Conservation (phyloP, 192 early-diverging fungal genomes). For the Fimicolochytrium jonesii region DNA sequence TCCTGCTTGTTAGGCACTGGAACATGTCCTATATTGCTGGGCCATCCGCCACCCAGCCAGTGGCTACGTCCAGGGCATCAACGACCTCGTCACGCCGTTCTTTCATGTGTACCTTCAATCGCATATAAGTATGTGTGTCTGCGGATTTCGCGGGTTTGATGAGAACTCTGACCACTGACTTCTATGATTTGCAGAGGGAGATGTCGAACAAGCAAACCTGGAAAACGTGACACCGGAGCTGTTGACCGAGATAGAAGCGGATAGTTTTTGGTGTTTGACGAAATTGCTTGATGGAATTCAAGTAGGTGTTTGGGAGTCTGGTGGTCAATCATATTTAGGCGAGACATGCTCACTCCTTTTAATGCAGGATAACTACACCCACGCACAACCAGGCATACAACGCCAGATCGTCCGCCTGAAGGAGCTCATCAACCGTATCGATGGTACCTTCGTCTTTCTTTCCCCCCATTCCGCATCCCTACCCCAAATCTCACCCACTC, state of each 20-base stretch:
- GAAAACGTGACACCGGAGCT: slow-evolving; percentile 40
- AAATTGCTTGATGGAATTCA: slow-evolving; percentile 97
- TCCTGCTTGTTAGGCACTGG: slow-evolving; percentile 66
- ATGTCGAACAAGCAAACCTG: slow-evolving; percentile 41
- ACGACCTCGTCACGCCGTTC: slow-evolving; percentile 96
- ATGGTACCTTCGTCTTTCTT: slow-evolving; percentile 53
- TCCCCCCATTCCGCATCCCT: too few species aligned
- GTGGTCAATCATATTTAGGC: not conserved
- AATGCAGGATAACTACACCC: slow-evolving; percentile 89
- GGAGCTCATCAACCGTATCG: slow-evolving; percentile 88
- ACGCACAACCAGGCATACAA: slow-evolving; percentile 94
- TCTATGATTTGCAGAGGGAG: slow-evolving; percentile 23
- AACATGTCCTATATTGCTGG: slow-evolving; percentile 94
- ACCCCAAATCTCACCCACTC: too few species aligned
- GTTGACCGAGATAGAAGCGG: slow-evolving; percentile 81
- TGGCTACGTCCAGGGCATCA: slow-evolving; percentile 99
- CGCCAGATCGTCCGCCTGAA: slow-evolving; percentile 83
- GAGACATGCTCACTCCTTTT: not conserved
- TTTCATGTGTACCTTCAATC: slow-evolving; percentile 85
- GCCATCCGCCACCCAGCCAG: slow-evolving; percentile 96
- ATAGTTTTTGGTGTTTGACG: slow-evolving; percentile 95
- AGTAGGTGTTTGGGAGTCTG: slow-evolving; percentile 24
- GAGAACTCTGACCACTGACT: too few species aligned
- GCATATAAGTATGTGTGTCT: slow-evolving; percentile 52
- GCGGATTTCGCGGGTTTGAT: too few species aligned